phyloP scores from a whole-genome alignment of 805 yeast genomes.

The Millerago galiae region DNA sequence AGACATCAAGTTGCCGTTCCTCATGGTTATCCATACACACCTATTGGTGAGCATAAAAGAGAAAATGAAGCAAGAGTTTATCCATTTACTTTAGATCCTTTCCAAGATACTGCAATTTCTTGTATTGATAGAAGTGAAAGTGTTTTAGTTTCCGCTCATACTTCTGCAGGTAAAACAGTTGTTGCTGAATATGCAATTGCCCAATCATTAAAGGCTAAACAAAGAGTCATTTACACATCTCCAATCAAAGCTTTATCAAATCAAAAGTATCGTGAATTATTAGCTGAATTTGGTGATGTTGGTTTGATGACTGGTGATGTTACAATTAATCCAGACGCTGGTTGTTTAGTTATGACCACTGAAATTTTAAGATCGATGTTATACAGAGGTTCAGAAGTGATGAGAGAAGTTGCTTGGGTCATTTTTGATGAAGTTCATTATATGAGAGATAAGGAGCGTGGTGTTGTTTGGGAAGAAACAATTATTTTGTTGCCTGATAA shows the following conservation, averaged over 20 bases:
- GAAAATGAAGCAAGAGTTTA: conserved; percentile 76
- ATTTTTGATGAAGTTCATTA: conserved; percentile 97
- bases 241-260: conserved; percentile 90
- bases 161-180: conserved; percentile 98
- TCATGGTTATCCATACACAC: conserved; percentile 79
- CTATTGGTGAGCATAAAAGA: conserved; percentile 84
- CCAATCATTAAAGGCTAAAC: conserved; percentile 86
- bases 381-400: conserved; percentile 94
- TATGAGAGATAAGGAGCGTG: conserved; percentile 96
- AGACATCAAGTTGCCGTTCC: conserved; percentile 98
- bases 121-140: conserved; percentile 94
- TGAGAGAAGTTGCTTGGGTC: conserved; percentile 99
- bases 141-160: conserved; percentile 95
- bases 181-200: conserved; percentile 98
- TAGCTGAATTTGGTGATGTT: conserved; percentile 89
- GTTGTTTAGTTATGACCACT: conserved; percentile 97
- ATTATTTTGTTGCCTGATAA: conserved; percentile 92
- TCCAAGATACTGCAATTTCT: conserved; percentile 94
- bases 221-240: conserved; percentile 93
- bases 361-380: conserved; percentile 96
- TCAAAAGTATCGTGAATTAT: conserved; percentile 84
- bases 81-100: conserved; percentile 92
- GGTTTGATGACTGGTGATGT: conserved; percentile 99
- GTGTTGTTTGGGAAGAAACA: conserved; percentile 99
- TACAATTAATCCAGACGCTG: conserved; percentile 96